phyloP scores from a whole-genome alignment of 192 early-diverging fungal genomes.

The Coemansia biformis region DNA sequence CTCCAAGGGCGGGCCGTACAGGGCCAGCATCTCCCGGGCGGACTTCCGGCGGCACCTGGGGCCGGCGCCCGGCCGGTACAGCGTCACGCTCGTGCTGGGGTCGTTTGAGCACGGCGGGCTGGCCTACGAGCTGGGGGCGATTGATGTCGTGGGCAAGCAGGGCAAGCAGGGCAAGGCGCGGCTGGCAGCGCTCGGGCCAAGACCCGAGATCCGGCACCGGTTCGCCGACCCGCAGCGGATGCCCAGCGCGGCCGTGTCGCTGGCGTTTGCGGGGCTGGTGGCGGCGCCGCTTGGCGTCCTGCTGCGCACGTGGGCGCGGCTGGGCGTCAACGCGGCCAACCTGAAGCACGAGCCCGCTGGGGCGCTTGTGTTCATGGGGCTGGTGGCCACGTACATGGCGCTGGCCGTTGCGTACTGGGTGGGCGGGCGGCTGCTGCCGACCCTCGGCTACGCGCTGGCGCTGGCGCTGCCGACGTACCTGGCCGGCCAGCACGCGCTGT shows the following conservation, averaged over 20 bases:
- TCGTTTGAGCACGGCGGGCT: slow-evolving; percentile 29
- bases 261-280: slow-evolving; percentile 21
- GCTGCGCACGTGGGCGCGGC: slow-evolving; percentile 21
- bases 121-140: slow-evolving; percentile 30
- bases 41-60: slow-evolving; percentile 28
- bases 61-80: slow-evolving; percentile 19
- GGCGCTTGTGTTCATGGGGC: slow-evolving; percentile 29
- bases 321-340: slow-evolving; percentile 32
- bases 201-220: slow-evolving; percentile 35
- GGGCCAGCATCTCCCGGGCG: slow-evolving; percentile 31
- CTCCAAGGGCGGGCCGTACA: slow-evolving; percentile 18
- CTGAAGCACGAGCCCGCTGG: slow-evolving; percentile 22
- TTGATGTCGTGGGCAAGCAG: slow-evolving; percentile 11
- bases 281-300: slow-evolving; percentile 25
- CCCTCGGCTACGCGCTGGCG: slow-evolving; percentile 37
- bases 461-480: slow-evolving; percentile 47
- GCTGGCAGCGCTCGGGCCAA: slow-evolving; percentile 6
- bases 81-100: slow-evolving; percentile 33
- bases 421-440: slow-evolving; percentile 39
- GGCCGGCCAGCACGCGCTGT: slow-evolving; percentile 39
- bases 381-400: slow-evolving; percentile 39
- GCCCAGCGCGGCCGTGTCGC: slow-evolving; percentile 30
- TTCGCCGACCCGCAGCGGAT: slow-evolving; percentile 44
- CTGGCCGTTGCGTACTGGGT: slow-evolving; percentile 48
- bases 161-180: background rate